Percentiles rank a stretch among this genome's conserved stretches.
Evolutionary conservation across 768 basidiomycete genomes (phyloP).

Genomic region (Leucocoprinus sp.): DNA sequence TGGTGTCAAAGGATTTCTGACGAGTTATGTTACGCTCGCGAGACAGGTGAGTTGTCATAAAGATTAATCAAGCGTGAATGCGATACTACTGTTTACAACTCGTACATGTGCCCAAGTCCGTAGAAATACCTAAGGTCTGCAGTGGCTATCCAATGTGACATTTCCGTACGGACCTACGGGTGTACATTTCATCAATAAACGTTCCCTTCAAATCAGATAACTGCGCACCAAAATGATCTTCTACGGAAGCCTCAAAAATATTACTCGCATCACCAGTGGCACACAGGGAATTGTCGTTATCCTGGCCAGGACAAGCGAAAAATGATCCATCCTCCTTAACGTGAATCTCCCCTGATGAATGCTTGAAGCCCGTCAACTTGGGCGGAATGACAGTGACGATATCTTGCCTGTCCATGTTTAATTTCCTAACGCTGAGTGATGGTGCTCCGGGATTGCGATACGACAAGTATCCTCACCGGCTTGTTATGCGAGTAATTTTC

Average conservation of each 20-base stretch:
- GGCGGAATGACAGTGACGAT: constrained; percentile 50
- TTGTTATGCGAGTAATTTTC: constrained; percentile 32
- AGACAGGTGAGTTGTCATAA: too few species aligned
- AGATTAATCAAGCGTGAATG: too few species aligned
- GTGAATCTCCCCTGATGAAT: constrained; percentile 47
- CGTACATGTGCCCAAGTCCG: too few species aligned
- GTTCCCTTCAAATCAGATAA: not conserved
- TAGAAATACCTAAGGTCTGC: too few species aligned
- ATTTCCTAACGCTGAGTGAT: not conserved
- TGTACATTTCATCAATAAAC: not conserved
- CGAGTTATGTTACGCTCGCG: too few species aligned
- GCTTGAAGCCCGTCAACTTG: constrained; percentile 38
- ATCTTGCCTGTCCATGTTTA: constrained; percentile 20
- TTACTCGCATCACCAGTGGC: constrained; percentile 45
- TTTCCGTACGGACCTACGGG: constrained; percentile 9
- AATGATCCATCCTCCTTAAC: constrained; percentile 32
- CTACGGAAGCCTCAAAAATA: constrained; percentile 36
- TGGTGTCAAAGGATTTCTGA: too few species aligned
- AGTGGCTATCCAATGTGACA: not conserved
- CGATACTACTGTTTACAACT: too few species aligned
- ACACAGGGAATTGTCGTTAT: constrained; percentile 49
- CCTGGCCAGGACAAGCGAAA: constrained; percentile 36
- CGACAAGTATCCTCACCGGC: constrained; percentile 18
- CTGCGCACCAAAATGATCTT: constrained; percentile 36
- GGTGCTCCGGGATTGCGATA: not conserved